These are phyloP conservation scores for Colletotrichum tamarilloi DNA, from an alignment of 2,329 filamentous ascomycete species.

Conservation along the genomic window DNA sequence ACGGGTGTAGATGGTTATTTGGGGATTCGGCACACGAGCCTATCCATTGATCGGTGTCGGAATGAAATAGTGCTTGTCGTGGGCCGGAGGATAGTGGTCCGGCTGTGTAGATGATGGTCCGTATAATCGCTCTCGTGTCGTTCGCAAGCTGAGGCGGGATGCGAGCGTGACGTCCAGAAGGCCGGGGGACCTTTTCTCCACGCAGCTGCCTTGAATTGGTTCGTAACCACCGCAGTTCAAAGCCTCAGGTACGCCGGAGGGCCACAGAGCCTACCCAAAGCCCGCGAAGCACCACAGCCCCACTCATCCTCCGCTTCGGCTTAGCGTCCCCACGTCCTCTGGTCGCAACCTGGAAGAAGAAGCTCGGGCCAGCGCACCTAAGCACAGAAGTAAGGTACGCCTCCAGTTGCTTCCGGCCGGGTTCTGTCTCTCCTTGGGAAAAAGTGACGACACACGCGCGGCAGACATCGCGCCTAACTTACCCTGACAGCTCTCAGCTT, in stretches of 20 bases:
- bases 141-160: conserved; percentile 7
- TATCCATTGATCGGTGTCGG: conserved; percentile 30
- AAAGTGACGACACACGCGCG: conserved; percentile 28
- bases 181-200: conserved; percentile 30
- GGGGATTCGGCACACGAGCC: conserved; percentile 19
- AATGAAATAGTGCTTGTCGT: neutral
- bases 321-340: neutral
- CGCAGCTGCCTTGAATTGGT: conserved; percentile 35
- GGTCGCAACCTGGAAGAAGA: neutral
- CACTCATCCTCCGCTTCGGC: too few species aligned
- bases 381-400: too few species aligned
- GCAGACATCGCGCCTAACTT: conserved; percentile 18
- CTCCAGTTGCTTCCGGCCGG: neutral
- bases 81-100: neutral
- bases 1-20: conserved; percentile 15
- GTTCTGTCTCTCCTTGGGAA: neutral
- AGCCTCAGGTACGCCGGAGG: conserved; percentile 23
- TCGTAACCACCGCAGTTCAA: conserved; percentile 16
- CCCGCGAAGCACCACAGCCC: neutral
- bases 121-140: conserved; percentile 3
- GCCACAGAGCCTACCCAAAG: neutral
- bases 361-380: conserved; percentile 14
- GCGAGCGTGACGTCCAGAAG: conserved; percentile 25
- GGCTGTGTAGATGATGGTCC: neutral
- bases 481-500: conserved; percentile 15